These are phyloP conservation scores for Leucocoprinus sp. DNA, from an alignment of 768 basidiomycete genomes.

Conservation along the genomic window DNA sequence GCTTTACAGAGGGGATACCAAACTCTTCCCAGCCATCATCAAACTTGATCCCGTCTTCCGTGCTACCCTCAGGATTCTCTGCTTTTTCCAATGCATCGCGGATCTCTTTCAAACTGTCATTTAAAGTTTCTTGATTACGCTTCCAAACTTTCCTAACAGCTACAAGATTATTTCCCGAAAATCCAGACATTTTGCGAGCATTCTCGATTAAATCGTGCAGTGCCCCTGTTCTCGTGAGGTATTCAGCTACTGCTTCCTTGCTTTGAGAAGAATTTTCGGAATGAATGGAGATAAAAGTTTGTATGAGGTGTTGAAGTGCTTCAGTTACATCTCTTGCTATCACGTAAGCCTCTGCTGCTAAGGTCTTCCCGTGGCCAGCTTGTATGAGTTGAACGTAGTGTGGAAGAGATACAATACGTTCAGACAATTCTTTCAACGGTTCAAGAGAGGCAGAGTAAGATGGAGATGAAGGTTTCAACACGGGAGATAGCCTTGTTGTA, in stretches of 20 bases:
- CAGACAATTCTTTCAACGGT: constrained; percentile 46
- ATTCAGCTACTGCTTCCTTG: constrained; percentile 27
- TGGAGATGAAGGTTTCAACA: constrained; percentile 50
- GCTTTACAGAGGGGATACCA: constrained; percentile 38
- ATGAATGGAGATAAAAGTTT: constrained; percentile 27
- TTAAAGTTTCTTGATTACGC: constrained; percentile 45
- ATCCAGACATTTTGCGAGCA: constrained; percentile 35
- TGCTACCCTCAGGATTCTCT: constrained; percentile 20
- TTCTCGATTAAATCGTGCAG: constrained; percentile 53
- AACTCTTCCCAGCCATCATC: constrained; percentile 65
- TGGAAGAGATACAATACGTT: constrained; percentile 38
- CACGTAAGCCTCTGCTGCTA: constrained; percentile 35
- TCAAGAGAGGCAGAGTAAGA: constrained; percentile 41
- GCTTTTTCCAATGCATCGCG: constrained; percentile 39
- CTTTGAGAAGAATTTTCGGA: neutral
- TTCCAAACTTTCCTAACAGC: constrained; percentile 49
- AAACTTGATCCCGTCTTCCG: constrained; percentile 25
- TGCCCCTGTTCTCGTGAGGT: constrained; percentile 48
- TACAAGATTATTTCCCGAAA: constrained; percentile 47
- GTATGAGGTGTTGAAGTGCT: constrained; percentile 34
- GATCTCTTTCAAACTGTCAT: constrained; percentile 55
- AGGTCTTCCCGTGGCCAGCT: constrained; percentile 35
- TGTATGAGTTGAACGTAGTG: constrained; percentile 42
- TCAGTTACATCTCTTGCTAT: constrained; percentile 35
- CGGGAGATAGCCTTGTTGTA: constrained; percentile 54